phyloP scores from a whole-genome alignment of 1,284 basidiomycete species.

The Heterobasidion parviporum region DNA sequence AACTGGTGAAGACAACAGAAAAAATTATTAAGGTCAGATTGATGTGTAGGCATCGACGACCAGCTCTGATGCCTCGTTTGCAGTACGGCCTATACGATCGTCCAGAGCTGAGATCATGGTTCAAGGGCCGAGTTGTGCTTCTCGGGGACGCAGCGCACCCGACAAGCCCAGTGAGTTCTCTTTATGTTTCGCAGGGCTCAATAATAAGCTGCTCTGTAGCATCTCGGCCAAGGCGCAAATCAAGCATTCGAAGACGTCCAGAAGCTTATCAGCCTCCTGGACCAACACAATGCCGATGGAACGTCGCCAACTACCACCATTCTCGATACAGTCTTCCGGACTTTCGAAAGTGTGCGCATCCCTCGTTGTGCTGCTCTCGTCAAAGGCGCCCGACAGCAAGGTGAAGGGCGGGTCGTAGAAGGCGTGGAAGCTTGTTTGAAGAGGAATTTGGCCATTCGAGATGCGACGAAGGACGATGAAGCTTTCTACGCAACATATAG shows the following conservation, averaged over 20 bases:
- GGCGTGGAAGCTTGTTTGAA: slow-evolving; percentile 25
- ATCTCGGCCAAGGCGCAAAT: slow-evolving; percentile 42
- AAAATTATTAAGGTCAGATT: slow-evolving; percentile 30
- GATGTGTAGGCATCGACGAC: not conserved
- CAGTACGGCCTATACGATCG: slow-evolving; percentile 41
- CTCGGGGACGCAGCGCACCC: slow-evolving; percentile 28
- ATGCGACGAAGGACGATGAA: slow-evolving; percentile 1
- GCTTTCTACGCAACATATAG: not conserved
- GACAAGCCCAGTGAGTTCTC: slow-evolving; percentile 21
- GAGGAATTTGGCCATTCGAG: slow-evolving; percentile 22
- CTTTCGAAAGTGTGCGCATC: slow-evolving; percentile 25
- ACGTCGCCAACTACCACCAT: slow-evolving; percentile 19
- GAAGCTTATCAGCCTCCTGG: slow-evolving; percentile 28
- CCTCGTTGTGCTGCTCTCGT: slow-evolving; percentile 26
- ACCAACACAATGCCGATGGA: slow-evolving; percentile 23
- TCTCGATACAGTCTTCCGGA: slow-evolving; percentile 23
- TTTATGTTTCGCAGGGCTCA: slow-evolving; percentile 4
- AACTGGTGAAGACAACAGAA: slow-evolving; percentile 26
- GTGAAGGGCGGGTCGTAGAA: slow-evolving; percentile 26
- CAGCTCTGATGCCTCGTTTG: not conserved
- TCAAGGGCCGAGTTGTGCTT: slow-evolving; percentile 25
- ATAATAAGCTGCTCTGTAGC: slow-evolving; percentile 18
- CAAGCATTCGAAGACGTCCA: slow-evolving; percentile 39
- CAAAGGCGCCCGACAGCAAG: slow-evolving; percentile 26
- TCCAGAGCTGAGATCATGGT: slow-evolving; percentile 33